phyloP scores from a whole-genome alignment of 163 green algal species.

The Volvox carteri region DNA sequence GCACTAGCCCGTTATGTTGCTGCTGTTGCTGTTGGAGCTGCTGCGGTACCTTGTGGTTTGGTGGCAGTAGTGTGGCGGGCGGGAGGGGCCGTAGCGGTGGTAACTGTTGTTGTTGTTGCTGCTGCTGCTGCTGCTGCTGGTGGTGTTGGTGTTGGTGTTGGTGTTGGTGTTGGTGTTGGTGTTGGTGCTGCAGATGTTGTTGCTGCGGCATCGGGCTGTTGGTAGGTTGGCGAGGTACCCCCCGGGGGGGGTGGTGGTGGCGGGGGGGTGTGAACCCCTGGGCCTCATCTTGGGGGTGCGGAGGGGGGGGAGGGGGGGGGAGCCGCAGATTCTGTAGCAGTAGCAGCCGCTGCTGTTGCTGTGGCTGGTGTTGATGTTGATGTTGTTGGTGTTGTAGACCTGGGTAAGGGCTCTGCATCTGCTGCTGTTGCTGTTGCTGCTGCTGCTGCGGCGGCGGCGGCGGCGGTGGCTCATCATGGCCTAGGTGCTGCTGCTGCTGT shows the following conservation, averaged over 20 bases:
- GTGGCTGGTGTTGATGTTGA: neutral
- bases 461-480: neutral
- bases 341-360: neutral
- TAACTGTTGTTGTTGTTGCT: neutral
- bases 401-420: neutral
- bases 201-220: too few relatives aligned
- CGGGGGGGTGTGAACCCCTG: too few relatives aligned
- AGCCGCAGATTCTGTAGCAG: neutral
- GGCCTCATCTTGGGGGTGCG: too few relatives aligned
- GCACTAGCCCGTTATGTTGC: neutral
- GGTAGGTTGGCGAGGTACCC: too few relatives aligned
- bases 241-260: too few relatives aligned
- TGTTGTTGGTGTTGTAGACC: neutral
- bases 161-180: neutral
- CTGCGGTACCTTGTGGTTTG: neutral
- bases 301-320: too few relatives aligned
- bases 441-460: neutral
- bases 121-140: slow-evolving; percentile 4
- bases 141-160: neutral
- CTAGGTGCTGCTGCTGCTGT: too few relatives aligned
- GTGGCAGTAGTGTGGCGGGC: neutral
- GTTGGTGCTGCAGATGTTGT: neutral
- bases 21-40: neutral
- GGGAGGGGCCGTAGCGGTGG: neutral
- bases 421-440: neutral